These are phyloP conservation scores for Dillenia suffruticosa DNA, from an alignment of 164 flowering plant genomes.

Conservation along the genomic window DNA sequence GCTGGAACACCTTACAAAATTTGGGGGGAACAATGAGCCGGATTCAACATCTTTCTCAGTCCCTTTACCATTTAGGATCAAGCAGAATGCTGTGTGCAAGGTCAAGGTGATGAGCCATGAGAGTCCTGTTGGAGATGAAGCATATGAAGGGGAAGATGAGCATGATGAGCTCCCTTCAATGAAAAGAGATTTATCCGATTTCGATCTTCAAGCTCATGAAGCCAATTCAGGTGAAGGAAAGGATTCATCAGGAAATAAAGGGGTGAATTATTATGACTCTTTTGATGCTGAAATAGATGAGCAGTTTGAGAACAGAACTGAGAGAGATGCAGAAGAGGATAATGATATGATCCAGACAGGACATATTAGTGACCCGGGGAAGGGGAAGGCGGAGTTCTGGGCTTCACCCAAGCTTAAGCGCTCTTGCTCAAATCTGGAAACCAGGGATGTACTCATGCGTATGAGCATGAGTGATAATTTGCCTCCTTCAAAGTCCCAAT, in stretches of 20 bases:
- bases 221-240: conserved; percentile 14
- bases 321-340: conserved; percentile 22
- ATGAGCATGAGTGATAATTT: conserved; percentile 31
- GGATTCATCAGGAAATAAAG: conserved; percentile 8
- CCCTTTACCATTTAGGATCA: conserved; percentile 27
- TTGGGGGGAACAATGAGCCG: conserved; percentile 18
- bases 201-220: conserved; percentile 42
- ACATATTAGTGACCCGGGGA: conserved; percentile 89
- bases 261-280: conserved; percentile 9
- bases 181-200: conserved; percentile 54
- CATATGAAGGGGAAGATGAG: conserved; percentile 89
- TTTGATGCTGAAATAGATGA: conserved; percentile 11
- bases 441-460: conserved; percentile 33
- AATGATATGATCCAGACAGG: conserved; percentile 45
- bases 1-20: conserved; percentile 30
- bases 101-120: conserved; percentile 43
- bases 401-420: conserved; percentile 71
- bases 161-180: conserved; percentile 47
- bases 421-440: conserved; percentile 78
- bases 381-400: conserved; percentile 42
- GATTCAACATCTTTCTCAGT: conserved; percentile 32
- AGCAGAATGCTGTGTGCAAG: conserved; percentile 24
- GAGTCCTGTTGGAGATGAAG: conserved; percentile 27
- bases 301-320: conserved; percentile 11
- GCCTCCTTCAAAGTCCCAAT: conserved; percentile 46